Percentiles rank a stretch among this genome's conserved stretches.
Evolutionary conservation across 176 grass and related monocot species (phyloP).

Genomic region (Poa annua): DNA sequence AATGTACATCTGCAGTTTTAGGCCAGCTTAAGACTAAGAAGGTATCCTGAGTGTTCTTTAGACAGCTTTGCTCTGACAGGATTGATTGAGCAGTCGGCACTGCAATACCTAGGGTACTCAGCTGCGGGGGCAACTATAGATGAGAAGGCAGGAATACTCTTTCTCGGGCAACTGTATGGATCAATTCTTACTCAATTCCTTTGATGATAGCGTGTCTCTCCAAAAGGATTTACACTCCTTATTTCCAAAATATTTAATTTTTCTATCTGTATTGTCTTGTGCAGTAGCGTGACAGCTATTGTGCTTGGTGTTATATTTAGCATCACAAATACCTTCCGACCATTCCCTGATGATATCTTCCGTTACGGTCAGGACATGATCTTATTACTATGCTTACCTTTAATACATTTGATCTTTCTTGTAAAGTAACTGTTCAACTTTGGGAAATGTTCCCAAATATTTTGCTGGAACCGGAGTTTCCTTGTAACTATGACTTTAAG

Average conservation of each 20-base stretch:
- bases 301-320: conserved; percentile 83
- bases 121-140: conserved; percentile 61
- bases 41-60: conserved; percentile 76
- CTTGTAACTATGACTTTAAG: conserved; percentile 2
- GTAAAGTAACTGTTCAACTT: neutral
- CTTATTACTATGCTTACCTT: conserved; percentile 27
- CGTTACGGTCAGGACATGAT: conserved; percentile 65
- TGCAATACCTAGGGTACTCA: conserved; percentile 71
- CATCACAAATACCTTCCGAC: conserved; percentile 80
- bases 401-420: conserved; percentile 20
- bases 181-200: conserved; percentile 30
- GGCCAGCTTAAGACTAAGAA: neutral
- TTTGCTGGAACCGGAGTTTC: conserved; percentile 10
- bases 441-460: neutral
- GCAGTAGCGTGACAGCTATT: conserved; percentile 72
- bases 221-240: neutral
- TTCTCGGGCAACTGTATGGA: conserved; percentile 83
- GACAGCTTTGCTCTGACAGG: conserved; percentile 99
- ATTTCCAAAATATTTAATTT: conserved; percentile 30
- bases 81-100: conserved; percentile 67
- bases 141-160: conserved; percentile 87
- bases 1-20: neutral
- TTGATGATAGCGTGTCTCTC: conserved; percentile 28
- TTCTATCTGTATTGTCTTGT: conserved; percentile 29
- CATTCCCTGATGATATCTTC: conserved; percentile 87